Evolutionary conservation across 1,284 basidiomycete species (phyloP).

Genomic region (Caloboletus firmus): DNA sequence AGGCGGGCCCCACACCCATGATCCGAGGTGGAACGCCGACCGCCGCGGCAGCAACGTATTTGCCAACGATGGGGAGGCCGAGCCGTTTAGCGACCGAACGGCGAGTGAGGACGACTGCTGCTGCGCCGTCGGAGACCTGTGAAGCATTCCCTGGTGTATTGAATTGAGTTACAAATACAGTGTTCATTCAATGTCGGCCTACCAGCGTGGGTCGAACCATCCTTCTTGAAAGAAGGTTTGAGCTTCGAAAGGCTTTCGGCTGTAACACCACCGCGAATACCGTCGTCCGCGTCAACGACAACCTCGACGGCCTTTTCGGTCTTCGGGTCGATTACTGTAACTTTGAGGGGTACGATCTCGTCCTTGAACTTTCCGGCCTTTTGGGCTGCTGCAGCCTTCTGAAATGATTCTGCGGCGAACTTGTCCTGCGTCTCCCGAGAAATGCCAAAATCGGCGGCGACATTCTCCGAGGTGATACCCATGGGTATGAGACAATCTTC

Average conservation of each 20-base stretch:
- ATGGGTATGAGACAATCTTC: slow-evolving; percentile 94
- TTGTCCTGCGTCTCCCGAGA: slow-evolving; percentile 77
- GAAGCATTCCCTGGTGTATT: slow-evolving; percentile 73
- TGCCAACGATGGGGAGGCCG: slow-evolving; percentile 89
- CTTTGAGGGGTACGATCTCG: slow-evolving; percentile 88
- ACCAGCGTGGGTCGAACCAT: slow-evolving; percentile 91
- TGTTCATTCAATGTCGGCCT: slow-evolving; percentile 18
- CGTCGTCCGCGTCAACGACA: slow-evolving; percentile 87
- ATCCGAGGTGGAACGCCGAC: slow-evolving; percentile 87
- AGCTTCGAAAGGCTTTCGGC: slow-evolving; percentile 84
- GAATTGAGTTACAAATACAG: slow-evolving; percentile 1
- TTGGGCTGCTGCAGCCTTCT: slow-evolving; percentile 85
- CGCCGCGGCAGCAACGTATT: slow-evolving; percentile 78
- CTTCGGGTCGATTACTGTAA: slow-evolving; percentile 80
- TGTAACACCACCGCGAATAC: slow-evolving; percentile 90
- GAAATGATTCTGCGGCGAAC: slow-evolving; percentile 85
- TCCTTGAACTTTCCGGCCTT: slow-evolving; percentile 89
- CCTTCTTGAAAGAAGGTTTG: slow-evolving; percentile 90
- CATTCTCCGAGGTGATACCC: slow-evolving; percentile 98
- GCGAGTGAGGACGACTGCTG: slow-evolving; percentile 88
- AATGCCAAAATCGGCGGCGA: slow-evolving; percentile 78
- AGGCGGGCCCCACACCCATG: slow-evolving; percentile 92
- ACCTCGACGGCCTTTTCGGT: slow-evolving; percentile 79
- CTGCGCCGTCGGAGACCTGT: slow-evolving; percentile 97
- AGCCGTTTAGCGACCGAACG: slow-evolving; percentile 87